Percentiles rank a stretch among this genome's conserved stretches.
Conservation (phyloP, 176 grass and related monocot genomes). For the Lolium multiflorum region DNA sequence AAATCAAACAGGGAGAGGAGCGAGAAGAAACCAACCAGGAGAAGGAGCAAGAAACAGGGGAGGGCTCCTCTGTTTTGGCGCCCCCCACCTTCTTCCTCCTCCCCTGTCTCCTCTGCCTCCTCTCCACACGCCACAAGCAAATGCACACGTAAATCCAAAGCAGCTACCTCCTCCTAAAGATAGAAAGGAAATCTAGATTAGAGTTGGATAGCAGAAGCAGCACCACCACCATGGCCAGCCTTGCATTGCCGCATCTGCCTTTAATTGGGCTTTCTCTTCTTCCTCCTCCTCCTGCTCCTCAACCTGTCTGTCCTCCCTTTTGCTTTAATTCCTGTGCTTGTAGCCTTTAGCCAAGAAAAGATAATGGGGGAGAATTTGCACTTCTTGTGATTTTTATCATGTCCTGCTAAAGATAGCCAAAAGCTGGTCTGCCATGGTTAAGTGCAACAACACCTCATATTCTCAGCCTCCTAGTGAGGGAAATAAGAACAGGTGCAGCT, state of each 20-base stretch:
- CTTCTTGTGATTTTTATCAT: background rate
- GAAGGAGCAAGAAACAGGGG: constrained; percentile 54
- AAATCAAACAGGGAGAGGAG: constrained; percentile 20
- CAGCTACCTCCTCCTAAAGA: constrained; percentile 50
- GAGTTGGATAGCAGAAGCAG: constrained; percentile 19
- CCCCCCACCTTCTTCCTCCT: constrained; percentile 38
- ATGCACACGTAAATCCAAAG: constrained; percentile 31
- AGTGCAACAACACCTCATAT: constrained; percentile 43
- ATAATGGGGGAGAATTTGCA: constrained; percentile 36
- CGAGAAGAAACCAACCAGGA: constrained; percentile 20
- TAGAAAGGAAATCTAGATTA: constrained; percentile 43
- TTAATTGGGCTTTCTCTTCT: constrained; percentile 44
- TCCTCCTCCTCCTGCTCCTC: background rate
- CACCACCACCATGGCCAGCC: constrained; percentile 10
- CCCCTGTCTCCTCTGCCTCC: constrained; percentile 19
- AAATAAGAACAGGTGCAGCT: constrained; percentile 47
- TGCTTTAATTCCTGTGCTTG: constrained; percentile 48
- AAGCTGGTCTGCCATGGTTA: constrained; percentile 29
- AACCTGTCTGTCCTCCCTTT: constrained; percentile 40
- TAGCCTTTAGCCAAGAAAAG: constrained; percentile 43
- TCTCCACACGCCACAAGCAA: constrained; percentile 22
- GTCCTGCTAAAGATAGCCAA: constrained; percentile 29
- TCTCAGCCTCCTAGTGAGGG: background rate
- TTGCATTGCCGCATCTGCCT: constrained; percentile 22
- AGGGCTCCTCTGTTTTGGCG: constrained; percentile 48